Conservation (phyloP, 75 land plant species). For the Selaginella tamariscina region DNA sequence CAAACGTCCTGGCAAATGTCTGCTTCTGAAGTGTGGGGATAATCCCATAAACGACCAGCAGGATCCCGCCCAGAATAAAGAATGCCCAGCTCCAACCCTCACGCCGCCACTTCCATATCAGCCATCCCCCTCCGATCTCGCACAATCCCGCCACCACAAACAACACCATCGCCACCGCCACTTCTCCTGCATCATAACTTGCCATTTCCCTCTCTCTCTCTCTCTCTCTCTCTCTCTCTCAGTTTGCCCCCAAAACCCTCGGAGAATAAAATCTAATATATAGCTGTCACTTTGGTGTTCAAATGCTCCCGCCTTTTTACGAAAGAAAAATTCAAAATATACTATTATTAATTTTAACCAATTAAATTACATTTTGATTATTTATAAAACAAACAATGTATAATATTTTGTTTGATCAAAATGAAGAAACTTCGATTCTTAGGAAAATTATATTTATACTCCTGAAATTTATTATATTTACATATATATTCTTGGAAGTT, state of each 20-base stretch:
- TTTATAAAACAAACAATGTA: too few relatives aligned
- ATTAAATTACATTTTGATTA: too few relatives aligned
- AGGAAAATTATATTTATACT: too few relatives aligned
- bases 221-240: not conserved
- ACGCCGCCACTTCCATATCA: constrained; percentile 42
- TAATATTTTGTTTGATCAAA: too few relatives aligned
- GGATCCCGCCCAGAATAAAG: constrained; percentile 23
- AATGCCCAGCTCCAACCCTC: constrained; percentile 35
- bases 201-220: not conserved
- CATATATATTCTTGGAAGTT: too few relatives aligned
- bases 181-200: constrained; percentile 14
- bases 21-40: constrained; percentile 35
- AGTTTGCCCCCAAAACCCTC: not conserved
- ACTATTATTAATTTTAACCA: too few relatives aligned
- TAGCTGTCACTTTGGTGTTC: too few relatives aligned
- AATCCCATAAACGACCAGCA: constrained; percentile 31
- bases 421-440: too few relatives aligned
- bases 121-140: constrained; percentile 44
- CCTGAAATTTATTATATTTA: too few relatives aligned
- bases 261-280: too few relatives aligned
- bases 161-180: constrained; percentile 15
- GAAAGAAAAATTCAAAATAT: too few relatives aligned
- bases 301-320: too few relatives aligned
- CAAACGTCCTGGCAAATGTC: constrained; percentile 34
- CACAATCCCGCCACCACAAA: constrained; percentile 33